phyloP scores from a whole-genome alignment of 768 basidiomycete genomes.

The Kwoniella mangroviensis region DNA sequence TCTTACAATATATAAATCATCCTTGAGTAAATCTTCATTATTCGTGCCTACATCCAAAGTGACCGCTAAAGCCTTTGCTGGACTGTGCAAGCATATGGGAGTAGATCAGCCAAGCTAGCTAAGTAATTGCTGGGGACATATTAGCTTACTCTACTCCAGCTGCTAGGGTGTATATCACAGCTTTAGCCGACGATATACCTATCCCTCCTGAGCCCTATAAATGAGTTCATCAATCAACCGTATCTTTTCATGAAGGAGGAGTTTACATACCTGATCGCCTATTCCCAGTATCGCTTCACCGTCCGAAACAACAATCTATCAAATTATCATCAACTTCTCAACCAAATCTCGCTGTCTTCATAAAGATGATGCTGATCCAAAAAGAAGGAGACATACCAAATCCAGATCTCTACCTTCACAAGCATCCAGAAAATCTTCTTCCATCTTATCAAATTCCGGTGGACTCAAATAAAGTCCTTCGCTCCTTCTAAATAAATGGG shows the following conservation, averaged over 20 bases:
- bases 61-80: conserved; percentile 54
- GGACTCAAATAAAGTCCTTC: conserved; percentile 76
- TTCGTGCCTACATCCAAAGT: conserved; percentile 59
- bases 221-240: too few relatives aligned
- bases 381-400: conserved; percentile 28
- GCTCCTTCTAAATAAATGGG: conserved; percentile 75
- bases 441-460: conserved; percentile 69
- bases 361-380: not conserved
- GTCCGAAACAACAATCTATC: conserved; percentile 55
- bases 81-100: conserved; percentile 27
- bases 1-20: conserved; percentile 44
- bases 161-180: conserved; percentile 65
- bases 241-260: not conserved
- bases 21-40: conserved; percentile 50
- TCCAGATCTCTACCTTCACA: conserved; percentile 51
- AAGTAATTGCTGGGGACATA: not conserved
- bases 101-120: not conserved
- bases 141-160: conserved; percentile 57
- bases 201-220: conserved; percentile 57
- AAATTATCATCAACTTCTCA: not conserved
- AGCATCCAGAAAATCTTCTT: conserved; percentile 72
- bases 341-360: conserved; percentile 6
- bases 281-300: conserved; percentile 55
- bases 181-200: conserved; percentile 66
- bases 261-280: conserved; percentile 52